phyloP scores from a whole-genome alignment of 2,329 filamentous ascomycete species.

The Lachnellula arida region DNA sequence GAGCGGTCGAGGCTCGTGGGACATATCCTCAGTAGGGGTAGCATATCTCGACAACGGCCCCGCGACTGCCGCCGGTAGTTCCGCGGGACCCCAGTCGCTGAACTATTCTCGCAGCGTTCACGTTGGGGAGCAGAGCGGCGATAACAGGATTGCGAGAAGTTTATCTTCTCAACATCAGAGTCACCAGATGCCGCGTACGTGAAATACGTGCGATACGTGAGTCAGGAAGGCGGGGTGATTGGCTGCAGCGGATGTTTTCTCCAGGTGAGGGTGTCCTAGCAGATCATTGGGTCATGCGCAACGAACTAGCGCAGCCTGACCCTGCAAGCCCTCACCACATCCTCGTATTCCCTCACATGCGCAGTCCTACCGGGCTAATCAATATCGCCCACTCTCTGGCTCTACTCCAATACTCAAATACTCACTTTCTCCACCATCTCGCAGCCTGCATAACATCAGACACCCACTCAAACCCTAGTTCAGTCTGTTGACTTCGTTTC shows the following conservation, averaged over 20 bases:
- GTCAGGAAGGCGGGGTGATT: constrained; percentile 11
- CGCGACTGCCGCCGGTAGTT: constrained; percentile 27
- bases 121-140: constrained; percentile 18
- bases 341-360: constrained; percentile 19
- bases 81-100: constrained; percentile 17
- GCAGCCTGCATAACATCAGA: background rate
- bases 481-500: background rate
- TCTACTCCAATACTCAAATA: background rate
- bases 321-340: constrained; percentile 3
- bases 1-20: constrained; percentile 28
- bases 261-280: constrained; percentile 25
- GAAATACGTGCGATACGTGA: constrained; percentile 15
- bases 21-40: constrained; percentile 20
- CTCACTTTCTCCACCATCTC: background rate
- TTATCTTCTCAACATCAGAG: constrained; percentile 21
- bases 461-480: background rate
- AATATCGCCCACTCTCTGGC: too few species aligned
- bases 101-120: constrained; percentile 25
- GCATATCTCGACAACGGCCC: constrained; percentile 29
- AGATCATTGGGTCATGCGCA: constrained; percentile 28
- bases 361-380: background rate
- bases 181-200: constrained; percentile 31
- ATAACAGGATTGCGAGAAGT: constrained; percentile 22
- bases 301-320: constrained; percentile 16
- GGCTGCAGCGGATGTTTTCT: background rate